Evolutionary conservation across 306 rosid species (phyloP).

Genomic region (Quercus aquifolioides): DNA sequence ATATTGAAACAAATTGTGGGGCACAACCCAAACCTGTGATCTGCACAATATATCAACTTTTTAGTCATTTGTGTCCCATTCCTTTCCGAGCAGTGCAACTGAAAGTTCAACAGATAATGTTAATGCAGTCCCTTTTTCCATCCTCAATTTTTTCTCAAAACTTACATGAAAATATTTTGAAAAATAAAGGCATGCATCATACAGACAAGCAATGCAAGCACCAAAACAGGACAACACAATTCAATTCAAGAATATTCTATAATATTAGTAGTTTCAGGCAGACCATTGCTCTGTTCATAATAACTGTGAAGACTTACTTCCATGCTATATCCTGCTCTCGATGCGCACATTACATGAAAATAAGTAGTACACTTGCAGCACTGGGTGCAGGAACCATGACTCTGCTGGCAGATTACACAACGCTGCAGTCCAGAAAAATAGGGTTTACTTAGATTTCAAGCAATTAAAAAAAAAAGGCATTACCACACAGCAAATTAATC

Average conservation of each 20-base stretch:
- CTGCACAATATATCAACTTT: conserved; percentile 77
- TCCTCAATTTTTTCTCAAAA: conserved; percentile 16
- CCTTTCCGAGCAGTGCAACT: conserved; percentile 80
- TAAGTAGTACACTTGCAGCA: conserved; percentile 90
- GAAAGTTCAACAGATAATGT: conserved; percentile 37
- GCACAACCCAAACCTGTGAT: conserved; percentile 69
- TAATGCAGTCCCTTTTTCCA: conserved; percentile 22
- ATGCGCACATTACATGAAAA: conserved; percentile 86
- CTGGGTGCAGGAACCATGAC: conserved; percentile 87
- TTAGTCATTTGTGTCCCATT: conserved; percentile 60
- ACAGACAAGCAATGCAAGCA: conserved; percentile 6
- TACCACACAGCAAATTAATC: no score
- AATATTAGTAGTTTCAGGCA: background rate
- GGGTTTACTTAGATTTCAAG: conserved; percentile 14
- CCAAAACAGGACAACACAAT: background rate
- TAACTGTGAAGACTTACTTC: conserved; percentile 60
- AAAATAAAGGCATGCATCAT: conserved; percentile 13
- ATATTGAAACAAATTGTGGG: conserved; percentile 1
- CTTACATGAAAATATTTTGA: background rate
- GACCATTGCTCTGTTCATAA: conserved; percentile 7
- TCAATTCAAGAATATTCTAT: background rate
- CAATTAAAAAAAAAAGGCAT: background rate
- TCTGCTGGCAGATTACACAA: conserved; percentile 86
- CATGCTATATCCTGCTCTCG: conserved; percentile 92
- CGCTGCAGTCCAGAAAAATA: conserved; percentile 51